A percentile compares a stretch with the other conserved stretches of the same genome.
Evolutionary conservation across 129 eudicot species (phyloP).

Genomic region (Calendula officinalis): DNA sequence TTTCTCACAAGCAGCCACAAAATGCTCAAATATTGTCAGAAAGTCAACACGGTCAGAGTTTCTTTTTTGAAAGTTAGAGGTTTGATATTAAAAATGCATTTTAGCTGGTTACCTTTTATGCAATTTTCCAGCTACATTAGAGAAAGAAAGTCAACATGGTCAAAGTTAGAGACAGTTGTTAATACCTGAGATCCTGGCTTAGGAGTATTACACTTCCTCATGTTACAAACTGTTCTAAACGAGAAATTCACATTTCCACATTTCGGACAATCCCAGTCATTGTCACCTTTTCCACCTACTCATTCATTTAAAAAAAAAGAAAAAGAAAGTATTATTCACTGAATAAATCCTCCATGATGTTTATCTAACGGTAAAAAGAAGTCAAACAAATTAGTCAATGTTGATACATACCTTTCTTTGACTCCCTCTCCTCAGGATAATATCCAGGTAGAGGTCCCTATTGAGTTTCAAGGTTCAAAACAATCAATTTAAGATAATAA

Average conservation of each 20-base stretch:
- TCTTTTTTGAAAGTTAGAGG: too few species aligned
- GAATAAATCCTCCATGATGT: background rate
- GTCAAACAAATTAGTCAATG: background rate
- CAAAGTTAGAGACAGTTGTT: background rate
- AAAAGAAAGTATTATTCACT: background rate
- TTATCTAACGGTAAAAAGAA: background rate
- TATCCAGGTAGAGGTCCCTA: slow-evolving; percentile 83
- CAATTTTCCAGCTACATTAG: background rate
- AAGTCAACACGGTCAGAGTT: too few species aligned
- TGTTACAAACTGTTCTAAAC: slow-evolving; percentile 87
- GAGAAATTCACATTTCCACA: slow-evolving; percentile 94
- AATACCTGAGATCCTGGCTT: slow-evolving; percentile 89
- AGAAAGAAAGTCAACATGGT: background rate
- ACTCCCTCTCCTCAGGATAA: slow-evolving; percentile 62
- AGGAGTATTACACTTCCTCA: slow-evolving; percentile 93
- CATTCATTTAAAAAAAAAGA: too few species aligned
- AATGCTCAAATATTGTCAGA: too few species aligned
- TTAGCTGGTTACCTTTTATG: background rate
- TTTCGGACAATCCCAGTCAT: slow-evolving; percentile 88
- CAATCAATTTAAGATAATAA: background rate
- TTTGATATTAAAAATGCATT: too few species aligned
- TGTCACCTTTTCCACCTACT: slow-evolving; percentile 79
- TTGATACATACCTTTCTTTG: slow-evolving; percentile 41
- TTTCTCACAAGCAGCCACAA: background rate
- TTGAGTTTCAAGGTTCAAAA: slow-evolving; percentile 9